These are phyloP conservation scores for Peronospora belbahrii DNA, from an alignment of 352 stramenopile genomes.

Conservation along the genomic window DNA sequence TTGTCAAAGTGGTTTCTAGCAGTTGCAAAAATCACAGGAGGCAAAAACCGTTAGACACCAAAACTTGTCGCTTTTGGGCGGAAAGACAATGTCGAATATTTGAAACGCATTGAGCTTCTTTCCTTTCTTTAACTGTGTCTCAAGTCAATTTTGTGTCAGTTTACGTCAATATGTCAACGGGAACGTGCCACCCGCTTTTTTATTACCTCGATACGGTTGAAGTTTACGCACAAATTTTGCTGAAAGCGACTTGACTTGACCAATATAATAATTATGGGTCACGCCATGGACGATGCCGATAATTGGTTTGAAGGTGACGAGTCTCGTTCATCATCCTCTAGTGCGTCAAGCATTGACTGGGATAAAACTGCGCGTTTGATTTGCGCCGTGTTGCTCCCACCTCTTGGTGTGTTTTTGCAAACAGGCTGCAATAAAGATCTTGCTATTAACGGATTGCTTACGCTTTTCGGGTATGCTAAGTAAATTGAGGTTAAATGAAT, in stretches of 20 bases:
- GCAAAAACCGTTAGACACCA: no score
- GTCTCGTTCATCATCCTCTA: conserved; percentile 10
- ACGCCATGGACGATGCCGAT: conserved; percentile 14
- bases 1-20: no score
- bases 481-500: no score
- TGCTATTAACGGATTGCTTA: conserved; percentile 60
- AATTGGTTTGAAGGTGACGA: conserved; percentile 27
- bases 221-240: conserved; percentile 2
- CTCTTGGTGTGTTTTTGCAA: conserved; percentile 47
- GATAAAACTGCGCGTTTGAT: conserved; percentile 42
- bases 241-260: not conserved
- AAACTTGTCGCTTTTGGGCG: no score
- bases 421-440: conserved; percentile 51
- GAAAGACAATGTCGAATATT: no score
- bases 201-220: not conserved
- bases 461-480: conserved; percentile 37
- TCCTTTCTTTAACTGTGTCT: no score
- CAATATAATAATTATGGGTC: conserved; percentile 3
- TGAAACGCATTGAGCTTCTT: no score
- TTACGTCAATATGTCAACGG: not conserved
- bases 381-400: conserved; percentile 40
- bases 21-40: no score
- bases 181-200: not conserved
- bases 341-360: conserved; percentile 23
- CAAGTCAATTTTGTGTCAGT: no score